Percentiles rank a stretch among this genome's conserved stretches.
Conservation (phyloP, 2,329 filamentous ascomycete genomes). For the Cladobotryum mycophilum region DNA sequence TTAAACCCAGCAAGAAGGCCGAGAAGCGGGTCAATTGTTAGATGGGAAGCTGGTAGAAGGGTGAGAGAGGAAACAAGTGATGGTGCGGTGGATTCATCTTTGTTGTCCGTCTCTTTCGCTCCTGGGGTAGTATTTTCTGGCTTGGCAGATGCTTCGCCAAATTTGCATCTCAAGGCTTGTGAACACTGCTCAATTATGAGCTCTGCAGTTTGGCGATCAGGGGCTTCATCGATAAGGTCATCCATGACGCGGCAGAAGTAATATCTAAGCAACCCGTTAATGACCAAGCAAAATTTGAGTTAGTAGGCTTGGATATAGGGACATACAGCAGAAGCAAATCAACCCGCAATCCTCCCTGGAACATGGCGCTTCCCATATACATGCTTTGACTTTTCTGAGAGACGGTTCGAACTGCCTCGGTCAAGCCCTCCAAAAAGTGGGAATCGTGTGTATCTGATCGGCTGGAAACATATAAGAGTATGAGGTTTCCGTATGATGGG, state of each 20-base stretch:
- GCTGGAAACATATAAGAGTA: not conserved
- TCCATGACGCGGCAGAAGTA: conserved; percentile 70
- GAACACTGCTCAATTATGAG: not conserved
- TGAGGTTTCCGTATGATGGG: not conserved
- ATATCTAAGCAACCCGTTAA: conserved; percentile 40
- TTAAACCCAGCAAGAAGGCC: conserved; percentile 62
- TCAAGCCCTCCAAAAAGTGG: conserved; percentile 1
- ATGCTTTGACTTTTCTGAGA: conserved; percentile 65
- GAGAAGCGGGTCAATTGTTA: conserved; percentile 45
- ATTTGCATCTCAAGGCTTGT: not conserved
- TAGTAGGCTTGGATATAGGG: not conserved
- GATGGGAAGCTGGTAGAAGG: not conserved
- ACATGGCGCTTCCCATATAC: conserved; percentile 64
- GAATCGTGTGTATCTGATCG: not conserved
- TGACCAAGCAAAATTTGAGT: not conserved
- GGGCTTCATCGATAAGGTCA: conserved; percentile 63
- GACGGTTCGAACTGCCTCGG: conserved; percentile 51
- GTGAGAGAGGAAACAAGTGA: not conserved
- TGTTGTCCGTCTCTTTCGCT: not conserved
- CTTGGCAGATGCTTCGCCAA: conserved; percentile 29
- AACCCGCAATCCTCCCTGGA: conserved; percentile 60
- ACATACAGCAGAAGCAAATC: conserved; percentile 58
- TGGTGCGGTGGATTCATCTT: not conserved
- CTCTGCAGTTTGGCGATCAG: conserved; percentile 25
- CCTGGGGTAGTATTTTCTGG: conserved; percentile 29